Conservation (phyloP, 495 filamentous ascomycete genomes). For the Amphirosellinia nigrospora region DNA sequence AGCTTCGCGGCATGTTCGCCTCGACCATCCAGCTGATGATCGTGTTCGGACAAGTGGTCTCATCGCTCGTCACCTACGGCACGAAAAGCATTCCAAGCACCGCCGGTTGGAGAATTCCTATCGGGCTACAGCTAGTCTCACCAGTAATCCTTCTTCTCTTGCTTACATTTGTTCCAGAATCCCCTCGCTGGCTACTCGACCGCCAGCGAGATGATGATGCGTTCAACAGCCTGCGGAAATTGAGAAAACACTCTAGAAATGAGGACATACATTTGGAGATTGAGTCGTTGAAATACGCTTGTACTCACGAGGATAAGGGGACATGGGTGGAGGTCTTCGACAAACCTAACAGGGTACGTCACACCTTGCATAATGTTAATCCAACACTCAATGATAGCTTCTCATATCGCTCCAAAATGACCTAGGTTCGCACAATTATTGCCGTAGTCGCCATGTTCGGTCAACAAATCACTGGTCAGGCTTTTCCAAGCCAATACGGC, state of each 20-base stretch:
- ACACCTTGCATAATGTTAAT: constrained; percentile 13
- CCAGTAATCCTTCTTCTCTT: constrained; percentile 41
- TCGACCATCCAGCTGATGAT: constrained; percentile 41
- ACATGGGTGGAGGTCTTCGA: constrained; percentile 35
- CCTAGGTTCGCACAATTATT: constrained; percentile 28
- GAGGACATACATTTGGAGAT: constrained; percentile 31
- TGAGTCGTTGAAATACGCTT: constrained; percentile 26
- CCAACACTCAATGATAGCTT: constrained; percentile 6
- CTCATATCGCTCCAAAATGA: constrained; percentile 8
- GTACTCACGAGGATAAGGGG: constrained; percentile 30
- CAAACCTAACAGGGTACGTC: constrained; percentile 25
- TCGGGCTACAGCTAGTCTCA: constrained; percentile 47
- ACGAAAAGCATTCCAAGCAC: constrained; percentile 10
- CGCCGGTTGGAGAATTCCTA: constrained; percentile 42
- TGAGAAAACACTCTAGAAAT: constrained; percentile 26
- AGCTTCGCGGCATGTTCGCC: constrained; percentile 32
- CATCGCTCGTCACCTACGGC: constrained; percentile 27
- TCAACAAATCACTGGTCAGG: constrained; percentile 38
- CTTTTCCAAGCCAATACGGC: constrained; percentile 32
- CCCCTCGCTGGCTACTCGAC: constrained; percentile 42
- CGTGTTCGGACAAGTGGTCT: constrained; percentile 40
- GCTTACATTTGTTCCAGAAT: constrained; percentile 46
- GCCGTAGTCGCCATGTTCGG: constrained; percentile 36
- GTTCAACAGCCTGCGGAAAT: constrained; percentile 20
- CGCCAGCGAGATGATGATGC: constrained; percentile 29